Evolutionary conservation across 208 protist genomes (phyloP).

Genomic region (Leishmania gerbilli): DNA sequence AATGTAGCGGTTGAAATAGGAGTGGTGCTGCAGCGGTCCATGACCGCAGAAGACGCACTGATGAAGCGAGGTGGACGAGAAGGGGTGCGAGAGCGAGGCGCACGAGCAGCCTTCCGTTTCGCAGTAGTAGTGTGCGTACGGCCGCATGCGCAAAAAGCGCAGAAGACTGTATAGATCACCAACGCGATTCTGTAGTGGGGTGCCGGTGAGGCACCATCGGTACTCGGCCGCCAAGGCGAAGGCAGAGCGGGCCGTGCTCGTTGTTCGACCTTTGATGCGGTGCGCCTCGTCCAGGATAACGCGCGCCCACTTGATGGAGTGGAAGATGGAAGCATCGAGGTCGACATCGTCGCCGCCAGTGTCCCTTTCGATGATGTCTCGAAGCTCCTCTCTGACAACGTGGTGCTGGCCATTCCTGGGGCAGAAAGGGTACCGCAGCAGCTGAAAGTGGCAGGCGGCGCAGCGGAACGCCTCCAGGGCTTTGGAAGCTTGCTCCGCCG

Average conservation of each 20-base stretch:
- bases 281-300: constrained; percentile 95
- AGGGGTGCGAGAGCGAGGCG: constrained; percentile 87
- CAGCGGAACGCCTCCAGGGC: constrained; percentile 58
- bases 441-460: constrained; percentile 70
- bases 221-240: constrained; percentile 81
- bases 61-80: constrained; percentile 71
- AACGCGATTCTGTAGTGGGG: constrained; percentile 97
- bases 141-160: constrained; percentile 92
- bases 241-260: constrained; percentile 82
- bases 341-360: constrained; percentile 78
- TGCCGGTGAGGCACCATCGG: constrained; percentile 94
- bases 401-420: constrained; percentile 89
- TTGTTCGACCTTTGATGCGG: constrained; percentile 91
- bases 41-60: constrained; percentile 92
- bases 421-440: constrained; percentile 84
- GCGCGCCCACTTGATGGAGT: constrained; percentile 83
- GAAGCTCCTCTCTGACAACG: constrained; percentile 59
- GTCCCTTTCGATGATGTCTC: constrained; percentile 76
- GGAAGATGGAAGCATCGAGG: constrained; percentile 69
- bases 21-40: constrained; percentile 92
- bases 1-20: constrained; percentile 93
- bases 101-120: constrained; percentile 86
- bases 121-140: constrained; percentile 91
- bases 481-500: constrained; percentile 28
- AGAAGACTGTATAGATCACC: constrained; percentile 96